A percentile compares a stretch with the other conserved stretches of the same genome.
Conservation (phyloP, 2,329 filamentous ascomycete genomes). For the Atkinsonella texensis region DNA sequence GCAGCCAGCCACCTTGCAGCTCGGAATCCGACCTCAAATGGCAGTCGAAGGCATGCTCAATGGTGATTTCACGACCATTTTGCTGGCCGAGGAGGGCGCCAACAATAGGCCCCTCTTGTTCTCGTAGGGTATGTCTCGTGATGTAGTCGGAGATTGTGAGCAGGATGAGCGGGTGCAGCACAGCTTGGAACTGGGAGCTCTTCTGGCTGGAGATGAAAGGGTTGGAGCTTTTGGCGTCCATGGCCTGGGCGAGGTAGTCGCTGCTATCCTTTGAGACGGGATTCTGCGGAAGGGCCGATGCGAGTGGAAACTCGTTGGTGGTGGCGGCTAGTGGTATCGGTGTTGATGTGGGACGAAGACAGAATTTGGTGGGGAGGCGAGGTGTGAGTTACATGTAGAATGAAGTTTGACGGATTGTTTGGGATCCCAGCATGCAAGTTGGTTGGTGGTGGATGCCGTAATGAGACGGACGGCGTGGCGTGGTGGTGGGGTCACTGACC, state of each 20-base stretch:
- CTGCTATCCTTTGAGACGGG: no score
- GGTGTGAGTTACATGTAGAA: no score
- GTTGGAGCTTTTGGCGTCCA: slow-evolving; percentile 31
- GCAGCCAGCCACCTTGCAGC: slow-evolving; percentile 42
- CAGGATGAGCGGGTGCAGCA: slow-evolving; percentile 86
- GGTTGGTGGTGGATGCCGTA: no score
- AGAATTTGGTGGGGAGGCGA: no score
- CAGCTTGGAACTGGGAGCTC: slow-evolving; percentile 63
- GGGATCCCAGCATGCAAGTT: no score
- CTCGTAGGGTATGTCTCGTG: slow-evolving; percentile 73
- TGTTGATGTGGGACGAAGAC: no score
- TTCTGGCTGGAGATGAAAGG: slow-evolving; percentile 55
- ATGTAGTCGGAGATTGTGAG: slow-evolving; percentile 96
- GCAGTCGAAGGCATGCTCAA: slow-evolving; percentile 89
- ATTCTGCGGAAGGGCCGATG: no score
- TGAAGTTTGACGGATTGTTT: no score
- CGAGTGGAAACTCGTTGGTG: no score
- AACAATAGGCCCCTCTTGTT: slow-evolving; percentile 62
- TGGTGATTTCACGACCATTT: slow-evolving; percentile 77
- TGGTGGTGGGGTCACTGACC: no score
- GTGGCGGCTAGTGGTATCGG: no score
- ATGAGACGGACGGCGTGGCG: no score
- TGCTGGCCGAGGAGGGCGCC: slow-evolving; percentile 88
- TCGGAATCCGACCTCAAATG: slow-evolving; percentile 35
- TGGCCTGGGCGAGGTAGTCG: neutral